Evolutionary conservation across 192 early-diverging fungal genomes (phyloP), one percentile per base, ranked within the genome.

Genomic region (Coemansia sp.): DNA sequence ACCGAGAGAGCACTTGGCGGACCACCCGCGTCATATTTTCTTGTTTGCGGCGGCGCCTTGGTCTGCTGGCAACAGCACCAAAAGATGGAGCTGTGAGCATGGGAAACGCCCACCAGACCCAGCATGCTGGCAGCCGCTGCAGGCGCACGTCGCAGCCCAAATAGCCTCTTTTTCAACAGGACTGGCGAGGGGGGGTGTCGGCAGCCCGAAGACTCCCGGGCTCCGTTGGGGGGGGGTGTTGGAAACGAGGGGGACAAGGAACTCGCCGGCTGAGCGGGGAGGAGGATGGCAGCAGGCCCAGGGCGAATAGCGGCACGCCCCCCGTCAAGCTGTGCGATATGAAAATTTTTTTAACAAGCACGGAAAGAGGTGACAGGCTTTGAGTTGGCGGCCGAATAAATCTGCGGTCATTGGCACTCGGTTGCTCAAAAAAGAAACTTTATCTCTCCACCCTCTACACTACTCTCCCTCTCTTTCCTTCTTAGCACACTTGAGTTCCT

Each of bases 351-450:
- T 34, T 32, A 21, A 25, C 65, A 67, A 65, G 59, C 67, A 68
- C 55, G 64, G 62, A 66, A 39, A 60, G 44, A 39, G 34, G 70
- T 63, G 44, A 27, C 58, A 50, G 57, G 53, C 51, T 53, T 65
- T 64, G 68, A 29, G 55, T 31, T 57, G 55, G 55, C 55, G 66
- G 62, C 69, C 69, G 66, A 76, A 76, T 76, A 76, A 76, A 76
- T 76, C 69, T 70, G 65, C 65, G 66, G 69, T 69, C 68, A 67
- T 67, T 48, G 74, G 63, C 46, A 61, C 68, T 69, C 39, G 65
- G 38, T 76, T 76, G 69, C 74, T 76, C 68, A 76, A 76, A 76
- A 76, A 66, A 66, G 69, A 31, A 31, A 57, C 55, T 57, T 48
- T 57, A 57, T 57, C 55, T 29, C 55, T 57, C 15, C 29, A 57